Evolutionary conservation across 495 filamentous ascomycete species (phyloP), one percentile per base, ranked within the genome.

Genomic region (Entonaema liquescens): DNA sequence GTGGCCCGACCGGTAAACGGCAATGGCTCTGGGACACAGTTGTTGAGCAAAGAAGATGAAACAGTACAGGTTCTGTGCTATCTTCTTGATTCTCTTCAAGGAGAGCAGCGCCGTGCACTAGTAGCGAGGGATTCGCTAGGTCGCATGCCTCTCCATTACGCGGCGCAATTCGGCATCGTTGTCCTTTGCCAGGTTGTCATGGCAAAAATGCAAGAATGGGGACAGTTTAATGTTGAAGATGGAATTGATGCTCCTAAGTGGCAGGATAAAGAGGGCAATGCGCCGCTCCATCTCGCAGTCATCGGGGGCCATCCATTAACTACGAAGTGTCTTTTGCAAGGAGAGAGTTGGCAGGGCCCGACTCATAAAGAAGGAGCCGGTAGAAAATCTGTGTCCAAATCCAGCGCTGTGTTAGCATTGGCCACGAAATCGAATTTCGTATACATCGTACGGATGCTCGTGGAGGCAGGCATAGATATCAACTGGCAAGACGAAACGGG

Each of bases 401-500:
- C 93, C n/a, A 94, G 93, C 58, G 91, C 91, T n/a, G 93, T 93
- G 8, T 83, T 99, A 36, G 91, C 92, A 5, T 82, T 98, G 47
- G 95, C 95, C 7, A 91, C 91, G 19, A 95, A 94, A 78, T 87
- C 92, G 33, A 92, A 97, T 74, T 95, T 91, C 75, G 83, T 88
- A 25, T 83, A 83, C 44, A 97, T 98, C 63, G 93, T 98, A 36
- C 86, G 89, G 73, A 84, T 97, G 65, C 83, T 99, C 25, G 93
- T 98, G 4, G 90, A 96, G 61, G 94, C 95, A 1, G 93, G 93
- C 0, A 91, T 97, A 2, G 93, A 97, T 73, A 90, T 97, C 78
- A 96, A 99, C 77, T 95, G 94, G 82, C 93, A 94, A 77, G 93
- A 98, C 75, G 88, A 91, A 62, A 90, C 92, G 47, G 95, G 95